Evolutionary conservation across 1,284 basidiomycete genomes (phyloP).

Genomic region (Golubevia sp.): DNA sequence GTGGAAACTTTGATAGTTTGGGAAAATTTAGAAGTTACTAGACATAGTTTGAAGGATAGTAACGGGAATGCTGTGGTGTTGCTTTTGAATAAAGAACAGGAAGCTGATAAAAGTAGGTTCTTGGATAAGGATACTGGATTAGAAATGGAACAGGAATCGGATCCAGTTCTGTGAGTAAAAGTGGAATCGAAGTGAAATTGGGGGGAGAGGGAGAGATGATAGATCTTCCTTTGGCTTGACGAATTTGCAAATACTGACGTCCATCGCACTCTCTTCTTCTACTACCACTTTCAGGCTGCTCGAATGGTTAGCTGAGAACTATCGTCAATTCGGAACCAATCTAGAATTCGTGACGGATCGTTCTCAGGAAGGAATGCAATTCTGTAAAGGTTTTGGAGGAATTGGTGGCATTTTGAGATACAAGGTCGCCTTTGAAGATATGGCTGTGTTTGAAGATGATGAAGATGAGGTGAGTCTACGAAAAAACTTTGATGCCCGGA

Average conservation of each 20-base stretch:
- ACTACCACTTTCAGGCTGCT: slow-evolving; percentile 16
- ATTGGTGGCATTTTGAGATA: slow-evolving; percentile 86
- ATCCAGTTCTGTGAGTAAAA: slow-evolving; percentile 34
- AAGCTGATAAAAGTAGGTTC: slow-evolving; percentile 82
- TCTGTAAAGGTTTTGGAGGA: slow-evolving; percentile 97
- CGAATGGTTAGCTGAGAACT: slow-evolving; percentile 97
- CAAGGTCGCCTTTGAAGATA: slow-evolving; percentile 59
- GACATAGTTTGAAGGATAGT: slow-evolving; percentile 51
- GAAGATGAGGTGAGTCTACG: slow-evolving; percentile 33
- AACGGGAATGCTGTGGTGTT: slow-evolving; percentile 42
- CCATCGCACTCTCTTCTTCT: too few species aligned
- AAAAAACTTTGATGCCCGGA: too few species aligned
- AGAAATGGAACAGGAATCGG: slow-evolving; percentile 83
- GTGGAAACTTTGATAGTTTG: slow-evolving; percentile 97
- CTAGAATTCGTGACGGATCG: slow-evolving; percentile 69
- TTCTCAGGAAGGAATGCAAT: slow-evolving; percentile 97
- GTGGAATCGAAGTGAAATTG: too few species aligned
- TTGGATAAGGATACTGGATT: slow-evolving; percentile 88
- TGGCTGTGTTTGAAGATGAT: slow-evolving; percentile 52
- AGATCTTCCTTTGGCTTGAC: too few species aligned
- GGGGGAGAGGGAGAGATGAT: too few species aligned
- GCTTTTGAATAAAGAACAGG: slow-evolving; percentile 56
- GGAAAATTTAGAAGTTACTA: slow-evolving; percentile 72
- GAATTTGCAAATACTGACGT: too few species aligned
- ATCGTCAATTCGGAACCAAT: slow-evolving; percentile 94